These are phyloP conservation scores for Neopestalotiopsis sp. DNA, from an alignment of 2,329 filamentous ascomycete species.

Conservation along the genomic window DNA sequence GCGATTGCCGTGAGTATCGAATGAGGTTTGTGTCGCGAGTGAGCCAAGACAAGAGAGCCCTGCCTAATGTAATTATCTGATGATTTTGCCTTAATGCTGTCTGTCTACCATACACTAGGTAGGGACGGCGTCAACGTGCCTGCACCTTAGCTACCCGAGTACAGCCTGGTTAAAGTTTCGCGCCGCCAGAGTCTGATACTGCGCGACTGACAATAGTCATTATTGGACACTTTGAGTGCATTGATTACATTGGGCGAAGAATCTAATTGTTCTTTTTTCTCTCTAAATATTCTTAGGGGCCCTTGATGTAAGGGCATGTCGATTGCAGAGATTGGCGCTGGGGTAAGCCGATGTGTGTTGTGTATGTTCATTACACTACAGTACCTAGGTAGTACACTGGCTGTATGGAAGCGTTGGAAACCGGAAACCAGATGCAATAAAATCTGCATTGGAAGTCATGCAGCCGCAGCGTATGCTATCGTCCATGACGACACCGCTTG, in stretches of 20 bases:
- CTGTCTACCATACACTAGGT: not conserved
- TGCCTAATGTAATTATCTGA: not conserved
- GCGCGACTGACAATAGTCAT: not conserved
- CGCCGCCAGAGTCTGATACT: not conserved
- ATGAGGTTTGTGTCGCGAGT: not conserved
- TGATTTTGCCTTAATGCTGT: not conserved
- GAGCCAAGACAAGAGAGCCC: not conserved
- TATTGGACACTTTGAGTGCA: not conserved
- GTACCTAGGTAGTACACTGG: not conserved
- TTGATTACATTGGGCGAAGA: not conserved
- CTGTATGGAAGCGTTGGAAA: conserved; percentile 10
- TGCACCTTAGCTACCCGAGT: not conserved
- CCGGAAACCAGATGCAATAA: not conserved
- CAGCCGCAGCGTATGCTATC: not conserved
- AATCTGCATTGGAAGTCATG: not conserved
- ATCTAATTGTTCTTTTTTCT: not conserved
- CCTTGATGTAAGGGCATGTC: not conserved
- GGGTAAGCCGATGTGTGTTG: not conserved
- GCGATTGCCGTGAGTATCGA: not conserved
- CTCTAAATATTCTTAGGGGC: not conserved
- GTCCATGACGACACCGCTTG: conserved; percentile 9
- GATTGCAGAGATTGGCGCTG: not conserved
- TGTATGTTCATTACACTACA: not conserved
- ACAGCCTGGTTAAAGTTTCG: not conserved
- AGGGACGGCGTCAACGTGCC: not conserved